Evolutionary conservation across 2,329 filamentous ascomycete species (phyloP).

Genomic region (Nothophaeocryptopus gaeumannii): DNA sequence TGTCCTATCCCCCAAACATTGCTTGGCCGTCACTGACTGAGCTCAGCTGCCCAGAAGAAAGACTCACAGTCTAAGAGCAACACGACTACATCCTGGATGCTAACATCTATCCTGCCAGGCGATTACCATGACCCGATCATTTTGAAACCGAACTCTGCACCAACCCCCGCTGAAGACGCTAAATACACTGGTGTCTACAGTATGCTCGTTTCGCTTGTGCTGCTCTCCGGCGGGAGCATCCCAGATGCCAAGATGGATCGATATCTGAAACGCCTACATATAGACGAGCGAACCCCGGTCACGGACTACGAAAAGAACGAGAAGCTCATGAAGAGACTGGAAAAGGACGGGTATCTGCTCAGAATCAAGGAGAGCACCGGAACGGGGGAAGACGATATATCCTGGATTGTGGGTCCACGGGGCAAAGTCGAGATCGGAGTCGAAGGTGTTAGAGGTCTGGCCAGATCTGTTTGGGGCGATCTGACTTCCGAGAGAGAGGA

Average conservation of each 20-base stretch:
- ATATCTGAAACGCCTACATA: slow-evolving; percentile 71
- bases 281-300: slow-evolving; percentile 66
- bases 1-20: too few relatives aligned
- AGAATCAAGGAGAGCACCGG: slow-evolving; percentile 66
- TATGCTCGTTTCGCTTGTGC: slow-evolving; percentile 73
- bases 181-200: slow-evolving; percentile 79
- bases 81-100: slow-evolving; percentile 60
- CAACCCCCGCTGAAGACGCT: slow-evolving; percentile 67
- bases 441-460: slow-evolving; percentile 70
- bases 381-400: slow-evolving; percentile 68
- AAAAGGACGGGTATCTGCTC: slow-evolving; percentile 79
- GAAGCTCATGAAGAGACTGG: slow-evolving; percentile 68
- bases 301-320: slow-evolving; percentile 64
- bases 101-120: slow-evolving; percentile 69
- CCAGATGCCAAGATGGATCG: slow-evolving; percentile 75
- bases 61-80: slow-evolving; percentile 44
- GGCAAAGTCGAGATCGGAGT: slow-evolving; percentile 81
- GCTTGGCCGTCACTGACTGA: background rate
- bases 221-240: slow-evolving; percentile 67
- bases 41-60: slow-evolving; percentile 55
- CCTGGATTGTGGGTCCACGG: slow-evolving; percentile 80
- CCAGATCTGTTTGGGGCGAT: slow-evolving; percentile 52
- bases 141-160: slow-evolving; percentile 64
- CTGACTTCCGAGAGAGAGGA: slow-evolving; percentile 26
- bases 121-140: slow-evolving; percentile 64